Percentiles rank a stretch among this genome's conserved stretches.
These are phyloP conservation scores for Sugiyamaella lignohabitans DNA, from an alignment of 805 yeast genomes.

Conservation along the genomic window DNA sequence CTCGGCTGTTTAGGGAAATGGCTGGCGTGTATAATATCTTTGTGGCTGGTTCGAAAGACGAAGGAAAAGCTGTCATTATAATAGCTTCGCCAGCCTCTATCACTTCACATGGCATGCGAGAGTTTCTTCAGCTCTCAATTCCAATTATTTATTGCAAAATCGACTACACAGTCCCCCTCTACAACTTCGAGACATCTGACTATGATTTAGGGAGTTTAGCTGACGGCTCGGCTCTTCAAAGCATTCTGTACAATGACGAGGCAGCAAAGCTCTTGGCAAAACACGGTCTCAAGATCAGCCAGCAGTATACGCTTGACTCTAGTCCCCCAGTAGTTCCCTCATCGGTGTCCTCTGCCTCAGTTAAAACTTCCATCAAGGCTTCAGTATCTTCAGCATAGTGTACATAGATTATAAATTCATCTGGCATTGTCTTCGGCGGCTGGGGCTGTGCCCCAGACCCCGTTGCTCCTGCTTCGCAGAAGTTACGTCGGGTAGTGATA, in stretches of 20 bases:
- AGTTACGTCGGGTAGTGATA: too few species aligned
- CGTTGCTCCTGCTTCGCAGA: too few species aligned
- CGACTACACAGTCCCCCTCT: slow-evolving; percentile 3
- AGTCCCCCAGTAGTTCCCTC: too few species aligned
- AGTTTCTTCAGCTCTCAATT: slow-evolving; percentile 7
- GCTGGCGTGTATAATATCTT: slow-evolving; percentile 40
- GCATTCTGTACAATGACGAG: slow-evolving; percentile 4
- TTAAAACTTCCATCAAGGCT: too few species aligned
- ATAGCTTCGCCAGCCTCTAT: slow-evolving; percentile 12
- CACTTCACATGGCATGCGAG: slow-evolving; percentile 8
- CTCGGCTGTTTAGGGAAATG: slow-evolving; percentile 46
- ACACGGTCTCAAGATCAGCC: slow-evolving; percentile 3
- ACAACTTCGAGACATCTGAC: not conserved
- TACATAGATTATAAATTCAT: too few species aligned
- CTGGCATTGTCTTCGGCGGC: too few species aligned
- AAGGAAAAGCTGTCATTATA: slow-evolving; percentile 9
- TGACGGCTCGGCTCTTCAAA: slow-evolving; percentile 8
- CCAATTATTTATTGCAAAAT: slow-evolving; percentile 16
- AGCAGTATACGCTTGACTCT: slow-evolving; percentile 3
- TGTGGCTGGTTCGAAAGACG: slow-evolving; percentile 6
- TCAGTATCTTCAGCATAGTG: too few species aligned
- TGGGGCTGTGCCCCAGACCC: too few species aligned
- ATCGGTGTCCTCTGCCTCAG: too few species aligned
- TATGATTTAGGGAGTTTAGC: slow-evolving; percentile 7
- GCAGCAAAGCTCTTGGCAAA: slow-evolving; percentile 1